Evolutionary conservation across 148 eudicot species (phyloP), one percentile per base, ranked within the genome.

Genomic region (Vaccinium vitisidaea): DNA sequence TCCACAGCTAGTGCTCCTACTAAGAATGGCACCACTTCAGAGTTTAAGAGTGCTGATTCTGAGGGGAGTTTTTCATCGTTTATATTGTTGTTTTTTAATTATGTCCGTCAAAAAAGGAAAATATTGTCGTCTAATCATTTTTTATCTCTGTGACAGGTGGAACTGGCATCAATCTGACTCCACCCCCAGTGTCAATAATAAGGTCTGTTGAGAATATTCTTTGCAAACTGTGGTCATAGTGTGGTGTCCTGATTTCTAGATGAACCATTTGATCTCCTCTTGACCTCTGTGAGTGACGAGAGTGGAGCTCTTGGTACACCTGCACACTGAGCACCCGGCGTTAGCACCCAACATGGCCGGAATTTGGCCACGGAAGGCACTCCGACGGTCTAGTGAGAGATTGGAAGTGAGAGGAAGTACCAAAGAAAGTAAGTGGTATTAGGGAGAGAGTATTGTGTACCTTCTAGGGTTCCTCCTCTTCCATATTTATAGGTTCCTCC

Each of bases 101-200:
- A 36, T 14, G 36, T 12, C n/a, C 75, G 54, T 59, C 30, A 10
- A 16, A 27, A 55, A 63, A 55, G 80, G 46, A 63, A 75, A 50
- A 67, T 69, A n/a, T 80, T 25, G 70, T 53, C 18, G 39, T 84
- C 49, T 84, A 67, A 84, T 86, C 43, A 52, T 8, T 23, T 63
- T 83, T 71, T 75, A 55, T 69, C 21, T 46, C 18, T 12, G 52
- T 90, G 74, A 78, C 90, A 95, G 98, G 98, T 89, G 98, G 98
- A 81, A 95, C 98, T 55, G 98, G 98, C 90, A 90, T 95, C 90
- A 95, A 95, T 86, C 87, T 94, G 88, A 95, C 98, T 87, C 98
- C 98, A 74, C 98, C 98, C 18, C 98, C 98, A 12, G 53, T 85
- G 69, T 92, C 96, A 56, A 91, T 95, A 27, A 91, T 95, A 36